Evolutionary conservation across 2,329 filamentous ascomycete species (phyloP).

Genomic region (Corinectria fuckeliana): DNA sequence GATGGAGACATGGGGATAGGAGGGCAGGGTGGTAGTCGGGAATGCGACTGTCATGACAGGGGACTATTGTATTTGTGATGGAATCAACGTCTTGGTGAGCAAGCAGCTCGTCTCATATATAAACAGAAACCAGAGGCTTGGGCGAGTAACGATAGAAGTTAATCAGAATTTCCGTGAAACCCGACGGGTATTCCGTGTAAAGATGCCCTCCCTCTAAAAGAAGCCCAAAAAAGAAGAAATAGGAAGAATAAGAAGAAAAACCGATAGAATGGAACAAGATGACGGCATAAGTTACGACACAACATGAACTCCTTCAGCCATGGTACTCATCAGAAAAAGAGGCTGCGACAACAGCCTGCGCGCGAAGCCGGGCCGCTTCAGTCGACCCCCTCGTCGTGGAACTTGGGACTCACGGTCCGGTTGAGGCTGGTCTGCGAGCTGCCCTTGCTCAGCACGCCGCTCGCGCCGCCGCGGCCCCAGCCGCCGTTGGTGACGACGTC

Average conservation of each 20-base stretch:
- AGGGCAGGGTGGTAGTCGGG: no score
- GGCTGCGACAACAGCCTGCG: not conserved
- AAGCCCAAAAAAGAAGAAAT: slow-evolving; percentile 9
- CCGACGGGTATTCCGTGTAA: not conserved
- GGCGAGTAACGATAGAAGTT: no score
- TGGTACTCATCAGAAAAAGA: slow-evolving; percentile 15
- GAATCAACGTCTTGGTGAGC: no score
- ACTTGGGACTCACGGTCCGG: slow-evolving; percentile 28
- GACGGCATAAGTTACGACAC: slow-evolving; percentile 3
- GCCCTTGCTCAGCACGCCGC: slow-evolving; percentile 50
- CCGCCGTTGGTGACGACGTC: slow-evolving; percentile 50
- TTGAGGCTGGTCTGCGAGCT: slow-evolving; percentile 36
- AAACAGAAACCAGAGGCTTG: no score
- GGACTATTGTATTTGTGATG: no score
- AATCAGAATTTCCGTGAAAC: not conserved
- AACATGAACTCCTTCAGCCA: slow-evolving; percentile 9
- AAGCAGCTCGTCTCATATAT: no score
- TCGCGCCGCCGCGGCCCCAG: slow-evolving; percentile 50
- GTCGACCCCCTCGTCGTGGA: slow-evolving; percentile 44
- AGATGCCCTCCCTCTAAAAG: not conserved
- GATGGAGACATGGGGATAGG: no score
- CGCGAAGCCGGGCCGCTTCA: slow-evolving; percentile 32
- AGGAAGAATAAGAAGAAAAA: slow-evolving; percentile 10
- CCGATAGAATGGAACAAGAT: no score
- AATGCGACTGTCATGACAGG: no score